These are phyloP conservation scores for Solanum bulbocastanum DNA, from an alignment of 257 asterid species.

Conservation along the genomic window DNA sequence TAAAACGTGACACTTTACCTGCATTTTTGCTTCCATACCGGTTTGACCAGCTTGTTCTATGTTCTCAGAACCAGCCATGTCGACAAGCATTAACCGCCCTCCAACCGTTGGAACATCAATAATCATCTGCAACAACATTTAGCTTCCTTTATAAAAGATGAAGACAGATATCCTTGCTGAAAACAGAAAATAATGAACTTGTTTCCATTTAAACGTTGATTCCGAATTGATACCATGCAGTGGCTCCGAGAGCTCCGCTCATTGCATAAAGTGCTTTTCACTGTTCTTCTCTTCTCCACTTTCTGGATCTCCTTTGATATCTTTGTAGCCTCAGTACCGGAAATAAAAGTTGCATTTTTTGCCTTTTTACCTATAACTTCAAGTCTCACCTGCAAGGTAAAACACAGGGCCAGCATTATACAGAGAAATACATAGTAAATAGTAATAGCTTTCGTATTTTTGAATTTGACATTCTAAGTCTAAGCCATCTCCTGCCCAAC, in stretches of 20 bases:
- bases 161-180: not conserved
- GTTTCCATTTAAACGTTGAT: not conserved
- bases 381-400: constrained; percentile 46
- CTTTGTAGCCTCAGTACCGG: constrained; percentile 83
- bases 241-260: constrained; percentile 95
- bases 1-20: constrained; percentile 22
- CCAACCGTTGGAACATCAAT: constrained; percentile 97
- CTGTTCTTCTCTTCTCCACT: constrained; percentile 91
- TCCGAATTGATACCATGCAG: constrained; percentile 60
- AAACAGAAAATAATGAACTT: not conserved
- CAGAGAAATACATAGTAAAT: not conserved
- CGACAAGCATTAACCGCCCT: constrained; percentile 92
- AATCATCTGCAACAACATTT: constrained; percentile 40
- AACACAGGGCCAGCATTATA: not conserved
- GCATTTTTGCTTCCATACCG: constrained; percentile 91
- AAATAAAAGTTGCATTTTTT: constrained; percentile 72
- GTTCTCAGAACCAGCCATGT: constrained; percentile 98
- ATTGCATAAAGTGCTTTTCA: constrained; percentile 80
- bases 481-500: not conserved
- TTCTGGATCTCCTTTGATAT: constrained; percentile 88
- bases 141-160: not conserved
- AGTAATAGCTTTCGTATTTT: not conserved
- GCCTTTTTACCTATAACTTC: constrained; percentile 97
- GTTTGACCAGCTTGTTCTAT: constrained; percentile 95
- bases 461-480: not conserved